phyloP scores from a whole-genome alignment of 2,329 filamentous ascomycete species.

The Blastomyces silverae region DNA sequence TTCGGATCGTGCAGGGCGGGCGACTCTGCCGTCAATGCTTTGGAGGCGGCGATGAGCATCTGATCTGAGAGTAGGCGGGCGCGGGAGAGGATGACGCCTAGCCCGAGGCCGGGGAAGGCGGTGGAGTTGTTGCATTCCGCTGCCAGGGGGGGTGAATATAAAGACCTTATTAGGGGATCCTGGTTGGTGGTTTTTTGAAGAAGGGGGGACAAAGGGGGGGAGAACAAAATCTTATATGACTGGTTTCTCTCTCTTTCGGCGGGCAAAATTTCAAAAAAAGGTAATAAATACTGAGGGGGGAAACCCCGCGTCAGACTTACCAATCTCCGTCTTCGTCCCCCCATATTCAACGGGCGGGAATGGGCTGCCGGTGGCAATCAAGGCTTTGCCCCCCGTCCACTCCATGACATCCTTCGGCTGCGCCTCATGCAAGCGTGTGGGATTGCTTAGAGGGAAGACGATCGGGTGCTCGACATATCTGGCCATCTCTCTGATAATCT shows the following conservation, averaged over 20 bases:
- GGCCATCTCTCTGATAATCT: slow-evolving; percentile 69
- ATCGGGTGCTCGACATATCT: slow-evolving; percentile 65
- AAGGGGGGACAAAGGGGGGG: not conserved
- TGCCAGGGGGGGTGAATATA: slow-evolving; percentile 26
- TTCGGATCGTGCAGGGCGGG: slow-evolving; percentile 61
- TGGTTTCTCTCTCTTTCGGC: not conserved
- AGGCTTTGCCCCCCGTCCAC: slow-evolving; percentile 70
- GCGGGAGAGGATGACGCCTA: slow-evolving; percentile 67
- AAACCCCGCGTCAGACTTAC: slow-evolving; percentile 32
- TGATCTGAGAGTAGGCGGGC: slow-evolving; percentile 61
- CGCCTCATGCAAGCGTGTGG: slow-evolving; percentile 76
- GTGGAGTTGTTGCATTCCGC: slow-evolving; percentile 88
- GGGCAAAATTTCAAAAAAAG: no score
- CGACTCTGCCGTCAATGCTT: slow-evolving; percentile 62
- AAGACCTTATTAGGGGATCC: not conserved
- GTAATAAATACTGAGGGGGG: no score
- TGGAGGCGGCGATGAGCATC: slow-evolving; percentile 75
- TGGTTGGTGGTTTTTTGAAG: no score
- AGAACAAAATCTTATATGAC: not conserved
- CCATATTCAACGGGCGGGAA: slow-evolving; percentile 64
- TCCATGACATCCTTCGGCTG: slow-evolving; percentile 65
- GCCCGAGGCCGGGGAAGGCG: slow-evolving; percentile 77
- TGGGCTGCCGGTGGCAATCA: slow-evolving; percentile 77
- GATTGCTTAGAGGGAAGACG: slow-evolving; percentile 76
- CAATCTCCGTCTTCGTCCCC: slow-evolving; percentile 50